Evolutionary conservation across 352 stramenopile genomes (phyloP).

Genomic region (Pythium sukuiense): DNA sequence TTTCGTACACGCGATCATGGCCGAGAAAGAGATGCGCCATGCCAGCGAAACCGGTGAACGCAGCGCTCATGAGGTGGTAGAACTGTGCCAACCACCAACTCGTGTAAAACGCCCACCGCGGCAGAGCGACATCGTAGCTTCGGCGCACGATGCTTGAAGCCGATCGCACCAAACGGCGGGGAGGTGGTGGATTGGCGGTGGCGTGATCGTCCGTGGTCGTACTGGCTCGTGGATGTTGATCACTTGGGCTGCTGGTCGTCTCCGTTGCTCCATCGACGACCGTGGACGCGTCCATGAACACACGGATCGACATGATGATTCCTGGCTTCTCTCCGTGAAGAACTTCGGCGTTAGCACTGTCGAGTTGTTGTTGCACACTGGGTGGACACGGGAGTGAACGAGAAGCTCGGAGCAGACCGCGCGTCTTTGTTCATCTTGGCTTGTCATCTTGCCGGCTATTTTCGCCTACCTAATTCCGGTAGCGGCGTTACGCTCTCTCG

Average conservation of each 20-base stretch:
- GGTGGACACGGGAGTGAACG: too few species aligned
- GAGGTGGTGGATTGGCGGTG: too few species aligned
- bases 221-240: not conserved
- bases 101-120: not conserved
- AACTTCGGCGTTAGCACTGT: not conserved
- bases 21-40: conserved; percentile 7
- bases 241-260: not conserved
- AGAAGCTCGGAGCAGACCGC: too few species aligned
- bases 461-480: not conserved
- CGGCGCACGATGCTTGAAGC: not conserved
- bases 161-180: not conserved
- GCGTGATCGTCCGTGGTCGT: not conserved
- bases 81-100: conserved; percentile 5
- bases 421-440: too few species aligned
- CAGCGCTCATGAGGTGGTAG: conserved; percentile 15
- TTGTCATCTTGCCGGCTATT: not conserved
- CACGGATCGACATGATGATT: not conserved
- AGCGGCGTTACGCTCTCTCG: too few species aligned
- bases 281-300: not conserved
- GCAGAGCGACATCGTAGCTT: conserved; percentile 6
- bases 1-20: conserved; percentile 8
- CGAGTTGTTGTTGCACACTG: too few species aligned
- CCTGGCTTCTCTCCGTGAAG: not conserved
- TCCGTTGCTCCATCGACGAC: not conserved
- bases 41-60: not conserved